Percentiles rank a stretch among this genome's conserved stretches.
Conservation (phyloP, 352 stramenopile species). For the Phytophthora crassamura region DNA sequence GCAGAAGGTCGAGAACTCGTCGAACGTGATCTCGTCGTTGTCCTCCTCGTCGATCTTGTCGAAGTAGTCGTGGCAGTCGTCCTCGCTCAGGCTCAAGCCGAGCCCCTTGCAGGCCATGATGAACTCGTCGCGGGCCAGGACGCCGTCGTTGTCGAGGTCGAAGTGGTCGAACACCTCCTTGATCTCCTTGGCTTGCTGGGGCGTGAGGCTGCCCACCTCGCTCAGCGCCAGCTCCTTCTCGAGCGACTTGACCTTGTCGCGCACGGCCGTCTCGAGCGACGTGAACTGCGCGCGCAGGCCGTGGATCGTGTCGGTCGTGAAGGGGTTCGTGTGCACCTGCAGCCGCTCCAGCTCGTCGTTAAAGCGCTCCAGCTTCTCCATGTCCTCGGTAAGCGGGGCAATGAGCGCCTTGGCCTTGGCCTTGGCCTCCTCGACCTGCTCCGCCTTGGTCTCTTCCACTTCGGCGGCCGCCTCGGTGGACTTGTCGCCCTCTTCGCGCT, state of each 20-base stretch:
- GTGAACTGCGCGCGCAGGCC: slow-evolving; percentile 83
- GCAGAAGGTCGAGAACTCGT: slow-evolving; percentile 88
- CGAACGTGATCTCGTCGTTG: slow-evolving; percentile 87
- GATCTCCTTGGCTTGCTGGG: slow-evolving; percentile 88
- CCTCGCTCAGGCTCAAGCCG: slow-evolving; percentile 85
- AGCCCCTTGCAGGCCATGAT: slow-evolving; percentile 92
- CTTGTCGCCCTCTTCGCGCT: slow-evolving; percentile 43
- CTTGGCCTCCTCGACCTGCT: slow-evolving; percentile 36
- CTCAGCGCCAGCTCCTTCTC: slow-evolving; percentile 90
- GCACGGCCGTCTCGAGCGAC: slow-evolving; percentile 80
- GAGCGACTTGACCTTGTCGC: slow-evolving; percentile 88
- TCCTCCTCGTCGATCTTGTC: slow-evolving; percentile 87
- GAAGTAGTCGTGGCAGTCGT: slow-evolving; percentile 90
- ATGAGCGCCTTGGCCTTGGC: slow-evolving; percentile 43
- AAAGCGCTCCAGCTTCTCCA: slow-evolving; percentile 86
- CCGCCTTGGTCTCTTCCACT: slow-evolving; percentile 23
- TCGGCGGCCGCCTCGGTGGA: slow-evolving; percentile 19
- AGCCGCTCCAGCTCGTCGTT: slow-evolving; percentile 83
- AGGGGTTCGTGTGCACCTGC: slow-evolving; percentile 90
- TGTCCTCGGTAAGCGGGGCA: slow-evolving; percentile 66
- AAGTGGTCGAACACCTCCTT: slow-evolving; percentile 93
- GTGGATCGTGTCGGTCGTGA: slow-evolving; percentile 92
- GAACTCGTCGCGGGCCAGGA: slow-evolving; percentile 89
- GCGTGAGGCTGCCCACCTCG: slow-evolving; percentile 83
- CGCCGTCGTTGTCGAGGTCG: slow-evolving; percentile 87